phyloP scores from a whole-genome alignment of 139 green algal genomes.

The Chlamydomonas incerta region DNA sequence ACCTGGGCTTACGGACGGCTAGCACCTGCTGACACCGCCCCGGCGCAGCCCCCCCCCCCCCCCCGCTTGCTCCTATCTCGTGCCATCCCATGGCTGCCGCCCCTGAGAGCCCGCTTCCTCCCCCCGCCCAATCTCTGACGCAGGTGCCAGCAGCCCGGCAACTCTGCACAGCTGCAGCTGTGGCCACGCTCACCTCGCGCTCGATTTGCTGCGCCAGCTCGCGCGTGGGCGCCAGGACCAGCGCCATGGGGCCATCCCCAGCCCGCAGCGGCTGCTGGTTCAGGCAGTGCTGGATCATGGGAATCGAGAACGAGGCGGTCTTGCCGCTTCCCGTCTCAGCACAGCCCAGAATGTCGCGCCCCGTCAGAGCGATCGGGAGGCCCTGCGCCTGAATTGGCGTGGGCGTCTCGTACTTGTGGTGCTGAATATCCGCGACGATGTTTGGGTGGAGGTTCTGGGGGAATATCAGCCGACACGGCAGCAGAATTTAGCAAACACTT shows the following conservation, averaged over 20 bases:
- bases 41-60: too few species aligned
- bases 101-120: too few species aligned
- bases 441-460: constrained; percentile 81
- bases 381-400: constrained; percentile 93
- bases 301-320: constrained; percentile 86
- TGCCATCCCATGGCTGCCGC: too few species aligned
- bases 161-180: too few species aligned
- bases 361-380: constrained; percentile 86
- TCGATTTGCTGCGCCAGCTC: constrained; percentile 99
- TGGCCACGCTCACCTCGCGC: constrained; percentile 88
- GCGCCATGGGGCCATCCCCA: constrained; percentile 89
- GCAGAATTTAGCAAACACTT: too few species aligned
- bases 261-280: constrained; percentile 67
- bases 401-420: constrained; percentile 87
- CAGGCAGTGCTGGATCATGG: constrained; percentile 92
- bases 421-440: constrained; percentile 83
- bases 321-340: constrained; percentile 95
- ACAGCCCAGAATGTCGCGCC: constrained; percentile 89
- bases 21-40: too few species aligned
- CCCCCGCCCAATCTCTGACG: too few species aligned
- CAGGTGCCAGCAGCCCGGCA: too few species aligned
- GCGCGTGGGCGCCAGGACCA: constrained; percentile 98
- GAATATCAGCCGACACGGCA: background rate
- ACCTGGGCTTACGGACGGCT: too few species aligned
- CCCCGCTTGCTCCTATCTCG: too few species aligned